Evolutionary conservation across 1,284 basidiomycete species (phyloP).

Genomic region (Apiotrichum akiyoshidainum): DNA sequence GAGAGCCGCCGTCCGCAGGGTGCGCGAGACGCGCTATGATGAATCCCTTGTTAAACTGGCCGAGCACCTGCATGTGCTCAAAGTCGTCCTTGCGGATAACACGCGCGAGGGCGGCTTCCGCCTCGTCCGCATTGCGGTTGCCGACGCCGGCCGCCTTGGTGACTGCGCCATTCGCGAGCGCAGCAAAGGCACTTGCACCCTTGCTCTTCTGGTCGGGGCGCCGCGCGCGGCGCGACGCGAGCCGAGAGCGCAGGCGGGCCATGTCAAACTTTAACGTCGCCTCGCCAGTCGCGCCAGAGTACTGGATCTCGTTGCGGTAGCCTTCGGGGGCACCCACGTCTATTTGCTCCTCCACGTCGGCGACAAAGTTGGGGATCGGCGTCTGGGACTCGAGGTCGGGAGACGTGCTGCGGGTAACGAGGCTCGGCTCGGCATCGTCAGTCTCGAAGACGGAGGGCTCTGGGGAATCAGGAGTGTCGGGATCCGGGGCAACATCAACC

Average conservation of each 20-base stretch:
- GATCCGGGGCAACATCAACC: too few relatives aligned
- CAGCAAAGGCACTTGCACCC: constrained; percentile 18
- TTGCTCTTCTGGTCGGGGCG: neutral
- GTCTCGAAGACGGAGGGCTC: too few relatives aligned
- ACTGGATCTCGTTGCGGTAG: constrained; percentile 42
- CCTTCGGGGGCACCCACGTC: constrained; percentile 4
- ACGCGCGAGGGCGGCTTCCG: constrained; percentile 72
- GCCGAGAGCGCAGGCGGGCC: constrained; percentile 28
- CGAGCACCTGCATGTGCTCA: constrained; percentile 73
- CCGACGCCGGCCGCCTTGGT: constrained; percentile 58
- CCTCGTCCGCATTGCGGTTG: constrained; percentile 60
- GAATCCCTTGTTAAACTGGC: constrained; percentile 96
- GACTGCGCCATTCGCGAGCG: constrained; percentile 24
- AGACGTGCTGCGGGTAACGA: too few relatives aligned
- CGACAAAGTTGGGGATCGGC: neutral
- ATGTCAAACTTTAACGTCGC: constrained; percentile 40
- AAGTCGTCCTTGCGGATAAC: constrained; percentile 90
- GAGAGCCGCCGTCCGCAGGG: constrained; percentile 4
- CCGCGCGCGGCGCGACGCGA: constrained; percentile 8
- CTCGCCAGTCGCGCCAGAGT: constrained; percentile 32
- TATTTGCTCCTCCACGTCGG: neutral
- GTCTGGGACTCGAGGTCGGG: too few relatives aligned
- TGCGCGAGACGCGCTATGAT: constrained; percentile 71
- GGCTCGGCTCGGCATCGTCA: too few relatives aligned
- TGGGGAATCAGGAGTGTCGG: too few relatives aligned